phyloP scores from a whole-genome alignment of 2,329 filamentous ascomycete genomes.

The Juglanconis oblonga region DNA sequence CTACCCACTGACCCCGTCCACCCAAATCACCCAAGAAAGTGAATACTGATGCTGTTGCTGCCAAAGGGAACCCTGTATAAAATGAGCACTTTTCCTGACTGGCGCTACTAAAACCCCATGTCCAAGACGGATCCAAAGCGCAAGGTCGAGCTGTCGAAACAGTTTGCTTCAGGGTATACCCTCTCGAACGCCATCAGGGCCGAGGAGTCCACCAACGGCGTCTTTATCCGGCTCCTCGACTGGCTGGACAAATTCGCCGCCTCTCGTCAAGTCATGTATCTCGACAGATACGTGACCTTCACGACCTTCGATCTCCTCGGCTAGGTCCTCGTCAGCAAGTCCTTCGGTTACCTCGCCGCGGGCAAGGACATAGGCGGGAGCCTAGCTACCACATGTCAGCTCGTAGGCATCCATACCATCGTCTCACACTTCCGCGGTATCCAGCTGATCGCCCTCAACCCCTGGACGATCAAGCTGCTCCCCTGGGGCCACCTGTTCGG shows the following conservation, averaged over 20 bases:
- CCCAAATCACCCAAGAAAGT: no score
- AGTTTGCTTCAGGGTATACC: constrained; percentile 30
- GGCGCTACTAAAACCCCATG: constrained; percentile 38
- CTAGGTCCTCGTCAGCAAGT: constrained; percentile 29
- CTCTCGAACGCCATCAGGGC: constrained; percentile 28
- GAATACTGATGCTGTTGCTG: no score
- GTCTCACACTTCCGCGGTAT: constrained; percentile 25
- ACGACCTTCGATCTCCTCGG: constrained; percentile 31
- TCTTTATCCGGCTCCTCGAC: constrained; percentile 18
- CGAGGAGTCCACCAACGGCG: constrained; percentile 17
- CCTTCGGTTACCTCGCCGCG: constrained; percentile 30
- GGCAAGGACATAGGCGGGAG: constrained; percentile 30
- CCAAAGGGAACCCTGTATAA: constrained; percentile 27
- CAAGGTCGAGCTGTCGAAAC: constrained; percentile 31
- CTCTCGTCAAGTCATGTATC: constrained; percentile 16
- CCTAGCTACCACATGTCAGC: constrained; percentile 23
- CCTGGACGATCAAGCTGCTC: constrained; percentile 25
- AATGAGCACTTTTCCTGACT: constrained; percentile 35
- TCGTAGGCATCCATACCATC: constrained; percentile 21
- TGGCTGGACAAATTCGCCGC: constrained; percentile 21
- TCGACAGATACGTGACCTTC: constrained; percentile 23
- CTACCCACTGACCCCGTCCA: no score
- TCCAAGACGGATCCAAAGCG: constrained; percentile 32
- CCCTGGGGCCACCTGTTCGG: constrained; percentile 29
- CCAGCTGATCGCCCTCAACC: constrained; percentile 28